A percentile compares a stretch with the other conserved stretches of the same genome.
These are phyloP conservation scores for Pterocarpus santalinus DNA, from an alignment of 306 rosid species.

Conservation along the genomic window DNA sequence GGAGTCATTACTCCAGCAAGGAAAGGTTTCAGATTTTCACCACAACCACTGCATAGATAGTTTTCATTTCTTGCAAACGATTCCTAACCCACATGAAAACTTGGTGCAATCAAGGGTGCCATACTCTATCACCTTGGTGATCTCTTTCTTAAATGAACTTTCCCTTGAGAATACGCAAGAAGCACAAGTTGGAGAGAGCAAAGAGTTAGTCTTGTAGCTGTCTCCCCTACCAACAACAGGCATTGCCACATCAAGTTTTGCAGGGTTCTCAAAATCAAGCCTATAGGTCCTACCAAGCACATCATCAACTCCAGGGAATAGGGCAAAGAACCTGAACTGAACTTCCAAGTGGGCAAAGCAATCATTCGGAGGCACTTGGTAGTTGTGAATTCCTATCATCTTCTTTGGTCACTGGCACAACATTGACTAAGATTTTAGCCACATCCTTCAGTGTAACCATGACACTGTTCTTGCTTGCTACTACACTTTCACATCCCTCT, in stretches of 20 bases:
- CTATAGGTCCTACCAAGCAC: slow-evolving; percentile 60
- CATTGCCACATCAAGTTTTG: slow-evolving; percentile 64
- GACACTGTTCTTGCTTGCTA: slow-evolving; percentile 51
- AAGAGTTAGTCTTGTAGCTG: slow-evolving; percentile 50
- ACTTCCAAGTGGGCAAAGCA: slow-evolving; percentile 63
- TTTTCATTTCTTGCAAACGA: slow-evolving; percentile 57
- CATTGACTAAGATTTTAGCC: slow-evolving; percentile 57
- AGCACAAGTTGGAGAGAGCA: slow-evolving; percentile 51
- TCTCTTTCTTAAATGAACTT: neutral
- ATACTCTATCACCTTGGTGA: neutral
- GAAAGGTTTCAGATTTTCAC: no score
- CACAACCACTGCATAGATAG: no score
- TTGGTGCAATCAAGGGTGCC: slow-evolving; percentile 59
- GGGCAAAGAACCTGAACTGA: slow-evolving; percentile 53
- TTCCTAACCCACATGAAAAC: slow-evolving; percentile 50
- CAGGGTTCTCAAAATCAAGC: slow-evolving; percentile 54
- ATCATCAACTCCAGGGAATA: slow-evolving; percentile 57
- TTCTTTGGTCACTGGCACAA: slow-evolving; percentile 58
- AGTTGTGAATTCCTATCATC: slow-evolving; percentile 53
- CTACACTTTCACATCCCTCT: slow-evolving; percentile 44
- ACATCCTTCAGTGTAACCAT: slow-evolving; percentile 43
- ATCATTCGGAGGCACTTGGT: slow-evolving; percentile 50
- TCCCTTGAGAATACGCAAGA: slow-evolving; percentile 47
- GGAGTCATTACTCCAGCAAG: no score
- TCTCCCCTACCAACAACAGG: slow-evolving; percentile 61